These are phyloP conservation scores for Entomortierella parvispora DNA, from an alignment of 192 early-diverging fungal species.

Conservation along the genomic window DNA sequence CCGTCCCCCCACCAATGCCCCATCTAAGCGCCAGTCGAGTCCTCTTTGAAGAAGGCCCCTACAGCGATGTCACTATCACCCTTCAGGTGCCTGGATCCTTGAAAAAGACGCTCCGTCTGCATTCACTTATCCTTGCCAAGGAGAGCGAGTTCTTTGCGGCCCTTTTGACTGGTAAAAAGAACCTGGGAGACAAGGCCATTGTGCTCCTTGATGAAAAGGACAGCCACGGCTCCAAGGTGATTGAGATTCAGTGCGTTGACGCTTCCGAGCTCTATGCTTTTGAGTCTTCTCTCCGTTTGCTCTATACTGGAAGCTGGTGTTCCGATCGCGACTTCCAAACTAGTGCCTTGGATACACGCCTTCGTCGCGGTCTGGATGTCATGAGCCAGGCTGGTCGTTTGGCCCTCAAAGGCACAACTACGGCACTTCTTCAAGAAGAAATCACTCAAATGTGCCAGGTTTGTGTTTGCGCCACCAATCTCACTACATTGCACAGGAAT, in stretches of 20 bases:
- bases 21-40: constrained; percentile 48
- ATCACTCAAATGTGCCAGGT: constrained; percentile 49
- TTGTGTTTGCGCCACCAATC: background rate
- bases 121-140: constrained; percentile 34
- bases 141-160: constrained; percentile 42
- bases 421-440: constrained; percentile 41
- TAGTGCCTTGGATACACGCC: constrained; percentile 34
- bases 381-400: constrained; percentile 29
- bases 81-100: constrained; percentile 35
- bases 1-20: constrained; percentile 26
- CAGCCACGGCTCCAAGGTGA: constrained; percentile 12
- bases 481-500: background rate
- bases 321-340: constrained; percentile 51
- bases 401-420: constrained; percentile 29
- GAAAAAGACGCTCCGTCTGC: constrained; percentile 35
- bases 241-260: constrained; percentile 47
- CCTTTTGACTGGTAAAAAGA: constrained; percentile 25
- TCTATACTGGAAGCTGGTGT: constrained; percentile 46
- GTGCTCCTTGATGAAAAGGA: constrained; percentile 23
- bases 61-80: constrained; percentile 34
- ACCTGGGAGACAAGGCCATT: constrained; percentile 28
- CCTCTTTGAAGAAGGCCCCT: constrained; percentile 46
- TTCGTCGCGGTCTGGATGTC: constrained; percentile 46
- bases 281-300: constrained; percentile 39
- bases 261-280: constrained; percentile 35